Evolutionary conservation across 345 rosid genomes (phyloP).

Genomic region (Euphorbia pulcherrima): DNA sequence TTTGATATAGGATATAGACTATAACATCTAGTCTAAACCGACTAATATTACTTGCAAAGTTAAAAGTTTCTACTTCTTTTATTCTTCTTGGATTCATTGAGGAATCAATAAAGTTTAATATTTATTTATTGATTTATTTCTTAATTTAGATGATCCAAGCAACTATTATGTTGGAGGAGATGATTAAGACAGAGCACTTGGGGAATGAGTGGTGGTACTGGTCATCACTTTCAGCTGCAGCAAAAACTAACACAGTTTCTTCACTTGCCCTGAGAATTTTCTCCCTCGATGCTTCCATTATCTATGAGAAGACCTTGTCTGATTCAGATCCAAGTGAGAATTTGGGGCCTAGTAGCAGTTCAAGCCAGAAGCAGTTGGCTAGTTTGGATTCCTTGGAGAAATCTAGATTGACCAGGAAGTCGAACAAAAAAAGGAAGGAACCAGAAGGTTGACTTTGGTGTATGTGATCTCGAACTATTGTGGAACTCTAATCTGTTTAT

Average conservation of each 20-base stretch:
- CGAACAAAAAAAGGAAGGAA: constrained; percentile 85
- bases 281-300: constrained; percentile 73
- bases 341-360: constrained; percentile 31
- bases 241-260: constrained; percentile 69
- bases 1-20: neutral
- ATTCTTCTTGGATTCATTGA: neutral
- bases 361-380: constrained; percentile 37
- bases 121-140: neutral
- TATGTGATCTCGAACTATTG: neutral
- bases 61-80: neutral
- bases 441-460: constrained; percentile 44
- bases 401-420: constrained; percentile 54
- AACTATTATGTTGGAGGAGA: constrained; percentile 73
- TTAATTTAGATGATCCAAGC: constrained; percentile 84
- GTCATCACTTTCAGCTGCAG: constrained; percentile 95
- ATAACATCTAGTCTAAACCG: neutral
- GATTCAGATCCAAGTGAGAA: constrained; percentile 37
- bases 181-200: constrained; percentile 70
- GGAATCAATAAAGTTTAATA: neutral
- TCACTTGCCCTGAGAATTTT: constrained; percentile 75
- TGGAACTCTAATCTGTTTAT: constrained; percentile 6
- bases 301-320: constrained; percentile 49
- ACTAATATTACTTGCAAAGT: neutral
- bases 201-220: constrained; percentile 98
- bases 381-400: constrained; percentile 52